A percentile compares a stretch with the other conserved stretches of the same genome.
These are phyloP conservation scores for Datisca glomerata DNA, from an alignment of 306 rosid species.

Conservation along the genomic window DNA sequence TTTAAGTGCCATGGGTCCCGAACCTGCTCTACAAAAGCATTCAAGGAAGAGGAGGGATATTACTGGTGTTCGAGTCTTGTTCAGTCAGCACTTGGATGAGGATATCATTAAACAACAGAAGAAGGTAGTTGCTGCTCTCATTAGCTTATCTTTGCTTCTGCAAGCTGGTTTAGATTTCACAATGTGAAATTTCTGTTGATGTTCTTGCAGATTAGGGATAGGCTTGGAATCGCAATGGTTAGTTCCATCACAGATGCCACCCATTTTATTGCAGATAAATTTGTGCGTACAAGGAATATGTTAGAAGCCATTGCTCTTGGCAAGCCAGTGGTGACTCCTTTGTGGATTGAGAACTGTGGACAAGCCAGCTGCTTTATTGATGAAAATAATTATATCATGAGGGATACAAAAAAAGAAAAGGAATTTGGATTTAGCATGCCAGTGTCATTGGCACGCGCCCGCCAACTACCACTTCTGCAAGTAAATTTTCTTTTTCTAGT, in stretches of 20 bases:
- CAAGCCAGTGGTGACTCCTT: constrained; percentile 88
- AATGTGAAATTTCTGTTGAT: constrained; percentile 19
- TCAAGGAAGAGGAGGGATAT: constrained; percentile 82
- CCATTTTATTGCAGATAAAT: constrained; percentile 81
- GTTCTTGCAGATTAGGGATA: constrained; percentile 45
- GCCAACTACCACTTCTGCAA: constrained; percentile 56
- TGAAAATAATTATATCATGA: constrained; percentile 60
- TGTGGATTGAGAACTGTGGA: constrained; percentile 91
- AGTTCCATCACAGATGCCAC: constrained; percentile 76
- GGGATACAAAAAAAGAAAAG: constrained; percentile 82
- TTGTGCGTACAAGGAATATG: constrained; percentile 87
- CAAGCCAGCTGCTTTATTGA: constrained; percentile 85
- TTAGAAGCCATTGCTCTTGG: constrained; percentile 86
- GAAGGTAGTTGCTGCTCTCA: constrained; percentile 43
- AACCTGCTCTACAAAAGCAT: constrained; percentile 40
- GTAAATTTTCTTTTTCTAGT: constrained; percentile 19
- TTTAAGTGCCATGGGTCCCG: constrained; percentile 32
- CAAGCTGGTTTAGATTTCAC: constrained; percentile 11
- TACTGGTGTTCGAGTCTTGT: constrained; percentile 58
- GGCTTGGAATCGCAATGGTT: constrained; percentile 58
- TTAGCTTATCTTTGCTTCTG: not conserved
- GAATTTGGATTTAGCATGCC: constrained; percentile 87
- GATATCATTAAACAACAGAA: constrained; percentile 70
- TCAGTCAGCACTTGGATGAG: constrained; percentile 70
- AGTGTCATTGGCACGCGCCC: constrained; percentile 59